These are phyloP conservation scores for Priceomyces carsonii DNA, from an alignment of 805 yeast genomes.

Conservation along the genomic window DNA sequence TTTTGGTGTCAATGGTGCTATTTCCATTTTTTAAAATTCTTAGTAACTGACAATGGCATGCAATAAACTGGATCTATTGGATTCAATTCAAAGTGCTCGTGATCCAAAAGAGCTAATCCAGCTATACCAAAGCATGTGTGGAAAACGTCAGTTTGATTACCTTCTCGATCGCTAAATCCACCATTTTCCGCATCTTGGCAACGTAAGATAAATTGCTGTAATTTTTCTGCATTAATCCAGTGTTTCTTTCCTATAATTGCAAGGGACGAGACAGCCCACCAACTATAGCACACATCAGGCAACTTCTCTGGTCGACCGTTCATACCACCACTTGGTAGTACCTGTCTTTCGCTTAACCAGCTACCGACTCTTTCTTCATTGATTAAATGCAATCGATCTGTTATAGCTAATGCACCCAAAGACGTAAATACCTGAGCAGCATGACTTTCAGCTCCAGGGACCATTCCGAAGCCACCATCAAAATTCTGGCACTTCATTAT, in stretches of 20 bases:
- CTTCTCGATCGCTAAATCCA: conserved; percentile 91
- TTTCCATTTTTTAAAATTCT: conserved; percentile 29
- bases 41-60: conserved; percentile 58
- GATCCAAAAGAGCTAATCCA: conserved; percentile 78
- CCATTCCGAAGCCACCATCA: conserved; percentile 94
- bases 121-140: conserved; percentile 92
- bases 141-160: conserved; percentile 87
- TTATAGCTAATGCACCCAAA: conserved; percentile 75
- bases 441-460: conserved; percentile 95
- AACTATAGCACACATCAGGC: conserved; percentile 96
- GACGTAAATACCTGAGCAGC: conserved; percentile 91
- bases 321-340: conserved; percentile 76
- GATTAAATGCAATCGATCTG: conserved; percentile 53
- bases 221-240: conserved; percentile 72
- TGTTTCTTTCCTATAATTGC: conserved; percentile 63
- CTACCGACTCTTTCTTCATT: conserved; percentile 50
- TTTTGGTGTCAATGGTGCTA: not conserved
- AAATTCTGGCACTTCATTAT: conserved; percentile 76
- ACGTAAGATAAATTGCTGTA: conserved; percentile 65
- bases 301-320: conserved; percentile 95
- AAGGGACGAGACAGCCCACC: conserved; percentile 92
- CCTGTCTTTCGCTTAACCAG: conserved; percentile 94
- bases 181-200: conserved; percentile 82
- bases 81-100: conserved; percentile 48
- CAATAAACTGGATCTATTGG: conserved; percentile 85